phyloP scores from a whole-genome alignment of 2,329 filamentous ascomycete species.

The Sporothrix sp. region DNA sequence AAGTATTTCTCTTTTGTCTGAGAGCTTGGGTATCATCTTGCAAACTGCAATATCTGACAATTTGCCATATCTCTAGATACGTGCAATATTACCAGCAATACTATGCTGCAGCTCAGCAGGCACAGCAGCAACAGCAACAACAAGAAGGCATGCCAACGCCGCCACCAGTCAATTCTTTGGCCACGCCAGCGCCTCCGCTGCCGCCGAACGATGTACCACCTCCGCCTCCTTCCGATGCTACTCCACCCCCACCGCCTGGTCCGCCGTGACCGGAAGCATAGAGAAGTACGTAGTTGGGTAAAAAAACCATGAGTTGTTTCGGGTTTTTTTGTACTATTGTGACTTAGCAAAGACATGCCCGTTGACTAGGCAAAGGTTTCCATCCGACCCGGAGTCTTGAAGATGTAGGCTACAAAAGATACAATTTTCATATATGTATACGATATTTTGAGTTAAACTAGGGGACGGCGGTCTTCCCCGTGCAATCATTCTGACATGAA shows the following conservation, averaged over 20 bases:
- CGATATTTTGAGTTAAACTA: too few relatives aligned
- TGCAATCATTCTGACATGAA: too few relatives aligned
- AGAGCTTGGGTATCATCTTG: background rate
- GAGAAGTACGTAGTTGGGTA: too few relatives aligned
- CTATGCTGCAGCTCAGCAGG: constrained; percentile 45
- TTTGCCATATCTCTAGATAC: constrained; percentile 33
- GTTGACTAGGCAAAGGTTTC: too few relatives aligned
- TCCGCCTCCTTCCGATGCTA: constrained; percentile 43
- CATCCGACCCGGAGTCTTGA: too few relatives aligned
- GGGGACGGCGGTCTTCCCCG: too few relatives aligned
- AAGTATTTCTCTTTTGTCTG: constrained; percentile 23
- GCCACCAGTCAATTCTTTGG: background rate
- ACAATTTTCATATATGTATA: too few relatives aligned
- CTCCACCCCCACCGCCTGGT: constrained; percentile 43
- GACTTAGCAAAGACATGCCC: too few relatives aligned
- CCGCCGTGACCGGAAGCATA: constrained; percentile 48
- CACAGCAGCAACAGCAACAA: constrained; percentile 40
- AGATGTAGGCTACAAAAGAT: too few relatives aligned
- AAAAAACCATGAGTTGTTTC: too few relatives aligned
- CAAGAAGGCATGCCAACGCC: constrained; percentile 26
- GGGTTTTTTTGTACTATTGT: too few relatives aligned
- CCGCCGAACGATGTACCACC: constrained; percentile 27
- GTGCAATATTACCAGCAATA: constrained; percentile 68
- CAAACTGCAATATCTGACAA: background rate
- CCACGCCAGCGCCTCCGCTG: constrained; percentile 32